Conservation (phyloP, 495 filamentous ascomycete species). For the Xylaria longipes region DNA sequence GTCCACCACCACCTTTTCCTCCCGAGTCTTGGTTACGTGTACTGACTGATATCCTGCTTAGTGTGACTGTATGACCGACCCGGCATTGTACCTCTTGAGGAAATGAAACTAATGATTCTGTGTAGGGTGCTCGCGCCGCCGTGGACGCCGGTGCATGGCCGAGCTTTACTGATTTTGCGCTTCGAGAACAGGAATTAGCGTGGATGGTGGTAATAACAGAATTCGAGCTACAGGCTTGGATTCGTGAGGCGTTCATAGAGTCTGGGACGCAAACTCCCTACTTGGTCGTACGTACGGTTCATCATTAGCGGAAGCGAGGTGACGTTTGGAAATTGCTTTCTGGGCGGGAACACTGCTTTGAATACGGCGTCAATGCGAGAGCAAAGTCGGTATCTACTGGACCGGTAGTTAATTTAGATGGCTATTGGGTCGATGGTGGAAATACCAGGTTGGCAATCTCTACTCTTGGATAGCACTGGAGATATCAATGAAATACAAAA, state of each 20-base stretch:
- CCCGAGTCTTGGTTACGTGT: background rate
- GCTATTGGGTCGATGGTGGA: background rate
- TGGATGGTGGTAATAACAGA: background rate
- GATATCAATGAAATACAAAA: background rate
- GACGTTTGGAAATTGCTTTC: background rate
- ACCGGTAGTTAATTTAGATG: background rate
- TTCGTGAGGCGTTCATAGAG: background rate
- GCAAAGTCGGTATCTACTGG: background rate
- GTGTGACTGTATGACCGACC: slow-evolving; percentile 52
- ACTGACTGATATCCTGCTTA: slow-evolving; percentile 29
- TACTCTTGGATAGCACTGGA: background rate
- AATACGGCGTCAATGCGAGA: no score
- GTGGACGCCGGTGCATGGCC: slow-evolving; percentile 37
- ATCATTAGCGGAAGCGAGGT: background rate
- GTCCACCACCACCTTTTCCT: slow-evolving; percentile 35
- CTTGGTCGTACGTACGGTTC: slow-evolving; percentile 4
- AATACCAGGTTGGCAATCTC: slow-evolving; percentile 3
- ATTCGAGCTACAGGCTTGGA: background rate
- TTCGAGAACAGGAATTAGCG: background rate
- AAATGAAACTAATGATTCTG: slow-evolving; percentile 29
- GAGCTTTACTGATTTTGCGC: slow-evolving; percentile 33
- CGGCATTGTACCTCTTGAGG: background rate
- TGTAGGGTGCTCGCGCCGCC: slow-evolving; percentile 45
- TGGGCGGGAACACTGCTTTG: background rate
- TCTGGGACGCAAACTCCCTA: background rate